Percentiles rank a stretch among this genome's conserved stretches.
phyloP scores from a whole-genome alignment of 78 protist genomes.

The Dictyostelium capitatum region DNA sequence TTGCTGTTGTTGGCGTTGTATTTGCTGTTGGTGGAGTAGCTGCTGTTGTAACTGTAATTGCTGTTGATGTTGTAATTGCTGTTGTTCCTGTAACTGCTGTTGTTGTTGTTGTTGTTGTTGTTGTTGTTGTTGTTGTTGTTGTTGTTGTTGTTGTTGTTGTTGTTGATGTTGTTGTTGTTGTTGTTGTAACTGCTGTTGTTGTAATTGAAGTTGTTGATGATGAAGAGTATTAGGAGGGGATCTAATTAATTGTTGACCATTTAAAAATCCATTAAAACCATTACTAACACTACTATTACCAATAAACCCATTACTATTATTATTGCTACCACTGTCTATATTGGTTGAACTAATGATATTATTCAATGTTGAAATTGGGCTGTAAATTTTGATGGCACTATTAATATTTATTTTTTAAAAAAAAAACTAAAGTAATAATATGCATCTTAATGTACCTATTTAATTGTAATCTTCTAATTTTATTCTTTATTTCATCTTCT shows the following conservation, averaged over 20 bases:
- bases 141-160: neutral
- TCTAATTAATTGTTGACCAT: neutral
- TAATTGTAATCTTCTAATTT: slow-evolving; percentile 27
- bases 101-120: neutral
- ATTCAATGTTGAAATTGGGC: neutral
- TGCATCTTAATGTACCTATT: neutral
- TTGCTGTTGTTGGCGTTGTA: neutral
- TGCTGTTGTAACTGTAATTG: neutral
- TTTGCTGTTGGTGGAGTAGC: neutral
- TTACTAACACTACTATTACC: no score
- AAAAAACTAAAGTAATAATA: no score
- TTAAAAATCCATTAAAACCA: no score
- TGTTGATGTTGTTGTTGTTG: no score
- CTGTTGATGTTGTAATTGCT: neutral
- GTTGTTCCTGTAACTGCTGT: neutral
- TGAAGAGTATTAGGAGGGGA: neutral
- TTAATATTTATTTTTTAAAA: no score
- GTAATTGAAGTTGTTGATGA: neutral
- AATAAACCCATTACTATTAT: no score
- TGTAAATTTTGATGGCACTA: neutral
- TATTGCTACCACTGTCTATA: no score
- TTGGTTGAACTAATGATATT: no score
- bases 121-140: neutral
- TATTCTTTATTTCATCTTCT: slow-evolving; percentile 19
- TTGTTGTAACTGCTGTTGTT: no score